Base-by-base conservation (phyloP, 2,329 filamentous ascomycete genomes). In the Ilyonectria sp. region DNA sequence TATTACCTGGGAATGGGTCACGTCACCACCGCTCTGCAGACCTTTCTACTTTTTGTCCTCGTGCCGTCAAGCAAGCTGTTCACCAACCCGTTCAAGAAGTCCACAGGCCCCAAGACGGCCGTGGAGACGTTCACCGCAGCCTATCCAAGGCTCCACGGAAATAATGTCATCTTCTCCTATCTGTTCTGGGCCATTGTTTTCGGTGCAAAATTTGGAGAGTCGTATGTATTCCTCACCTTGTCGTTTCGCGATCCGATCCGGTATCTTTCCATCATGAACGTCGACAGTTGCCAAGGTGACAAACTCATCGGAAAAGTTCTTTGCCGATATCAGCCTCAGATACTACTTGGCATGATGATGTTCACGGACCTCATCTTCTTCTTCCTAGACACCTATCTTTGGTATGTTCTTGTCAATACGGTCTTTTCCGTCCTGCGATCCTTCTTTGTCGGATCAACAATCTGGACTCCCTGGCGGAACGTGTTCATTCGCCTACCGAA, bases 101-200 rank as follows among this genome's bases (percentile, higher is more conserved):
- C 97, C 78, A 94, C 94, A 15, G 91, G 96, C 54, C 92, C 92
- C 70, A 99, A 99, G 71, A 96, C 99, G 60, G 96, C 96, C 52
- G 98, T 95, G 78, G 96, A 99, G 83, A 99, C 96, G 0, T 99
- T 99, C 80, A 99, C 96, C 0, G 96, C 96, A 35, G 97, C 95
- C 80, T 99, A 92, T 81, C 94, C 96, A 10, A 91, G 90, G 17
- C 90, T 99, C 13, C 85, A 87, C 49, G 96, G 96, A 61, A 98
- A 98, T 73, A 95, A 98, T 80, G 94, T 96, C 90, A 96, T 94
- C 86, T 95, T 99, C 93, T 99, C 96, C 0, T 98, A 95, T 76
- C 95, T 95, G 78, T 84, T 99, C 1, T 99, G 96, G 96, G 83
- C 93, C 6, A 86, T 91, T 61, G 94, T 99, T 53, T 98, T 98